These are phyloP conservation scores for Suhomyces canberraensis DNA, from an alignment of 805 yeast genomes.

Conservation along the genomic window DNA sequence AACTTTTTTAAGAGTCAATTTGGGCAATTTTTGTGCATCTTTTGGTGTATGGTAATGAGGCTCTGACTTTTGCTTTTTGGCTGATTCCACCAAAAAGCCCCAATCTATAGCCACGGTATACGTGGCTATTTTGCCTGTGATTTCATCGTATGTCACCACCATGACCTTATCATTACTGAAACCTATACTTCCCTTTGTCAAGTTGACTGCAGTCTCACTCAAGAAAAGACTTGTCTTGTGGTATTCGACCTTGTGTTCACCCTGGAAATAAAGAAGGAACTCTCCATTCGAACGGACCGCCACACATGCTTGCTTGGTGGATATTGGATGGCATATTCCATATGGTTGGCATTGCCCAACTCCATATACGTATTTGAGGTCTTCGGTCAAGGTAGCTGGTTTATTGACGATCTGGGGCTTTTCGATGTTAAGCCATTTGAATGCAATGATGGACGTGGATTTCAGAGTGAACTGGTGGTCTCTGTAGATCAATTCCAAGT, in stretches of 20 bases:
- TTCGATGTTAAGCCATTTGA: slow-evolving; percentile 74
- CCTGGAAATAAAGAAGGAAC: slow-evolving; percentile 59
- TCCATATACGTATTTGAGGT: slow-evolving; percentile 46
- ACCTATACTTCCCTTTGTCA: slow-evolving; percentile 49
- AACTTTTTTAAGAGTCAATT: slow-evolving; percentile 30
- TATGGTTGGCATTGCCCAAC: slow-evolving; percentile 57
- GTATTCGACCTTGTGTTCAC: slow-evolving; percentile 59
- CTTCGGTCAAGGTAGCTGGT: slow-evolving; percentile 47
- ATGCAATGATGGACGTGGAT: slow-evolving; percentile 37
- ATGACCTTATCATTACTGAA: slow-evolving; percentile 48
- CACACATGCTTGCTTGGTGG: slow-evolving; percentile 67
- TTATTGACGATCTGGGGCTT: slow-evolving; percentile 59
- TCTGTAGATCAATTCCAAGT: slow-evolving; percentile 46
- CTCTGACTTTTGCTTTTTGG: slow-evolving; percentile 42
- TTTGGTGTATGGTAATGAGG: slow-evolving; percentile 52
- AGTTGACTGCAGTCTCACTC: slow-evolving; percentile 20
- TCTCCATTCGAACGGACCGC: slow-evolving; percentile 63
- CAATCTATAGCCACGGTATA: slow-evolving; percentile 49
- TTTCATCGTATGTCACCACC: slow-evolving; percentile 39
- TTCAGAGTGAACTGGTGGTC: slow-evolving; percentile 25
- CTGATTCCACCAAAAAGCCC: slow-evolving; percentile 51
- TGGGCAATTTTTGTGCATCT: slow-evolving; percentile 41
- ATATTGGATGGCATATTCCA: slow-evolving; percentile 66
- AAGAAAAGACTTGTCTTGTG: slow-evolving; percentile 33
- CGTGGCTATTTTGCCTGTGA: slow-evolving; percentile 35